phyloP scores from a whole-genome alignment of 2,329 filamentous ascomycete species.

The Alternaria gansuensis region DNA sequence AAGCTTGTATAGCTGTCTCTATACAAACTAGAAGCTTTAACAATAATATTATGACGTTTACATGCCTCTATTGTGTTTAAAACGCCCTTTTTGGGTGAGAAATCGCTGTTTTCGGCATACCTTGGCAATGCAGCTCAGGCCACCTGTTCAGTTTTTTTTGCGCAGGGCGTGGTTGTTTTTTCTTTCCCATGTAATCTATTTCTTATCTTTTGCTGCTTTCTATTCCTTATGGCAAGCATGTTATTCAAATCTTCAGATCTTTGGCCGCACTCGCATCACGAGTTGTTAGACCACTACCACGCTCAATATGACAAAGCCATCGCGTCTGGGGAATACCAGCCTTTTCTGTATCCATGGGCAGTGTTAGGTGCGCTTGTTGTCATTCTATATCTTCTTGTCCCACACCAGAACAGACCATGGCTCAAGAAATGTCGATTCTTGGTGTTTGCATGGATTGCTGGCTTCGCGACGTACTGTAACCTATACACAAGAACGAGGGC shows the following conservation, averaged over 20 bases:
- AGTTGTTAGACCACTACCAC: slow-evolving; percentile 50
- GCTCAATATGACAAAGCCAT: slow-evolving; percentile 53
- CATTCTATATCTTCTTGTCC: slow-evolving; percentile 62
- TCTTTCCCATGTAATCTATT: slow-evolving; percentile 10
- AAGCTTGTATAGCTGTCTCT: too few species aligned
- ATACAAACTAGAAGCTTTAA: too few species aligned
- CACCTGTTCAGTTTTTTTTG: too few species aligned
- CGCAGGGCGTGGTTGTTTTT: too few species aligned
- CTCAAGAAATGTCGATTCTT: slow-evolving; percentile 56
- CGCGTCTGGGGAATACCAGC: slow-evolving; percentile 51
- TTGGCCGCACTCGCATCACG: slow-evolving; percentile 48
- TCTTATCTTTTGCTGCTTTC: slow-evolving; percentile 9
- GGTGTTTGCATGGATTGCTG: slow-evolving; percentile 57
- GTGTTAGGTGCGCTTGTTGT: slow-evolving; percentile 53
- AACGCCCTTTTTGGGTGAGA: too few species aligned
- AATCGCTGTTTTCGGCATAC: too few species aligned
- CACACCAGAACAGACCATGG: slow-evolving; percentile 55
- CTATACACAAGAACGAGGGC: slow-evolving; percentile 58
- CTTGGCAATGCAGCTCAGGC: too few species aligned
- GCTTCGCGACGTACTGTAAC: slow-evolving; percentile 57
- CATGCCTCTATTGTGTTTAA: too few species aligned
- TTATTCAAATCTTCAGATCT: slow-evolving; percentile 25
- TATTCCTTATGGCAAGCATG: slow-evolving; percentile 19
- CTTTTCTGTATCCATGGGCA: slow-evolving; percentile 58
- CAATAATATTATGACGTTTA: too few species aligned